A percentile compares a stretch with the other conserved stretches of the same genome.
phyloP scores from a whole-genome alignment of 768 basidiomycete genomes.

The Mycena chlorophos region DNA sequence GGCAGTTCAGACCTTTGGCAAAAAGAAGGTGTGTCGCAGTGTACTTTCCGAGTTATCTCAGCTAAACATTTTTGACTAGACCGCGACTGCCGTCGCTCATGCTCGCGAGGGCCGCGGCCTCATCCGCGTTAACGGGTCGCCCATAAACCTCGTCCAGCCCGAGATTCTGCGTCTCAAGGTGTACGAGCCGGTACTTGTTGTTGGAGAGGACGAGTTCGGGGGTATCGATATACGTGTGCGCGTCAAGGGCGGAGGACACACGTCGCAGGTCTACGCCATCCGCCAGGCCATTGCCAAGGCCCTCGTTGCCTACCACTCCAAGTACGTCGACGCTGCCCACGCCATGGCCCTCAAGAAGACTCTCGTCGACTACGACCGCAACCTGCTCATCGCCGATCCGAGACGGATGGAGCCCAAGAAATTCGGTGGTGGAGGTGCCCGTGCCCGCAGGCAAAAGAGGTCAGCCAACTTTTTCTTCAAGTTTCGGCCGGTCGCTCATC shows the following conservation, averaged over 20 bases:
- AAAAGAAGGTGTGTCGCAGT: constrained; percentile 86
- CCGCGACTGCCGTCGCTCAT: constrained; percentile 96
- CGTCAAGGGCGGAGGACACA: constrained; percentile 99
- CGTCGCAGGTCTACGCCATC: constrained; percentile 97
- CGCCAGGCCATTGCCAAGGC: constrained; percentile 99
- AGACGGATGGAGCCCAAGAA: constrained; percentile 99
- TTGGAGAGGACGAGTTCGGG: constrained; percentile 84
- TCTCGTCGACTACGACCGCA: constrained; percentile 91
- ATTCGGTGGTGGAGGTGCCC: constrained; percentile 97
- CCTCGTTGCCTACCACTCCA: constrained; percentile 96
- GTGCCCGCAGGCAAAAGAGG: constrained; percentile 98
- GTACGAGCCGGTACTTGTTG: constrained; percentile 95
- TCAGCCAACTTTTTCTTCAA: constrained; percentile 34
- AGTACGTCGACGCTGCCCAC: constrained; percentile 96
- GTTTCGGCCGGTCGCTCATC: constrained; percentile 6
- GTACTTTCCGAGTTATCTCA: constrained; percentile 3
- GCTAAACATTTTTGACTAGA: constrained; percentile 47
- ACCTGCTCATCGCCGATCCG: constrained; percentile 88
- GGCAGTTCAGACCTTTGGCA: constrained; percentile 99
- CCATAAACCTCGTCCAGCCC: constrained; percentile 93
- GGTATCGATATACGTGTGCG: constrained; percentile 94
- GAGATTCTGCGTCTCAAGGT: constrained; percentile 97
- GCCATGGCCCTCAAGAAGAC: constrained; percentile 99
- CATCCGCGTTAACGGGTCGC: constrained; percentile 95
- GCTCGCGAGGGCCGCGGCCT: constrained; percentile 95